Conservation (phyloP, 257 asterid species). For the Fraxinus cuspidata region DNA sequence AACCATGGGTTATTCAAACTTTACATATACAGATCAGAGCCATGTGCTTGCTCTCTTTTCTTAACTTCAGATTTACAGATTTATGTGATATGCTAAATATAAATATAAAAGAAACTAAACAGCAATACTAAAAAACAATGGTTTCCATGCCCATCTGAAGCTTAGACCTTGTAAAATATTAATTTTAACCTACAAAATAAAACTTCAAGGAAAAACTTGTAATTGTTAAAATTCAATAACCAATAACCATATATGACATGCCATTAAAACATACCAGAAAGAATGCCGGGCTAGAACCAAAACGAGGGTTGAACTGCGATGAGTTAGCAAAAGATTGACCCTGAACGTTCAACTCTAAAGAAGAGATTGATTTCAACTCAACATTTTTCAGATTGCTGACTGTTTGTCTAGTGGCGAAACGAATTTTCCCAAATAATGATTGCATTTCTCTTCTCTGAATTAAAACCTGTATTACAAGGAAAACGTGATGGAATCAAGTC, state of each 20-base stretch:
- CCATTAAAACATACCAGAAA: conserved; percentile 30
- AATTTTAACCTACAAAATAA: conserved; percentile 10
- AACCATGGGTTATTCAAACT: neutral
- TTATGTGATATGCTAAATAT: neutral
- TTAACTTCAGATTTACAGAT: neutral
- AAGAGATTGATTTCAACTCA: conserved; percentile 19
- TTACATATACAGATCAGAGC: neutral
- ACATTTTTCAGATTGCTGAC: conserved; percentile 35
- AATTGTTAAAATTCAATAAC: neutral
- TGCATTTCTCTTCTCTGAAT: conserved; percentile 45
- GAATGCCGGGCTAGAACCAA: conserved; percentile 26
- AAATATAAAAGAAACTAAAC: neutral
- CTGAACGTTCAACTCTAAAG: conserved; percentile 24
- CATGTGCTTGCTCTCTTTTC: neutral
- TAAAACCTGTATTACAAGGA: conserved; percentile 25
- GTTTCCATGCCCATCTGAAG: conserved; percentile 15
- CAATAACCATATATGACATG: neutral
- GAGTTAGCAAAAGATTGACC: conserved; percentile 26
- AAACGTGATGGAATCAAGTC: neutral
- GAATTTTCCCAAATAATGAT: conserved; percentile 48
- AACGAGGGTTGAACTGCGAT: conserved; percentile 24
- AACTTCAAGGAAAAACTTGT: neutral
- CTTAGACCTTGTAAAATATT: conserved; percentile 5
- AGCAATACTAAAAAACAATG: neutral
- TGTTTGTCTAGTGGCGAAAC: conserved; percentile 38